Evolutionary conservation across 2,329 filamentous ascomycete genomes (phyloP), one percentile per base, ranked within the genome.

Genomic region (Colletotrichum neosansevieriae): DNA sequence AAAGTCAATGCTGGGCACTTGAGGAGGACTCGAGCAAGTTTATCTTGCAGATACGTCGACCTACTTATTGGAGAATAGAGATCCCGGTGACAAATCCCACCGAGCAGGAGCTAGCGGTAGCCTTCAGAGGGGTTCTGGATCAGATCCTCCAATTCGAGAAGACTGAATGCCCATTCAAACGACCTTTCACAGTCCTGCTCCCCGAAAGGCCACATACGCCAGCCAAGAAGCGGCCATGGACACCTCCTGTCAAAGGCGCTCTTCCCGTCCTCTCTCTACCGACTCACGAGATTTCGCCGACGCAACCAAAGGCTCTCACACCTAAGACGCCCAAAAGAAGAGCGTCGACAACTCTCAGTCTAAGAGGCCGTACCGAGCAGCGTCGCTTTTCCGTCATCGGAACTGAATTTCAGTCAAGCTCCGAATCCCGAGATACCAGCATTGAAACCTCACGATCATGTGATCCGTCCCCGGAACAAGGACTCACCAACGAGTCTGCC

Each of bases 1-100:
- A 93, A 77, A 97, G 94, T 67, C 94, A 97, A 79, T 97, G 92
- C 76, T 98, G 94, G 94, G 97, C 92, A 77, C 92, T 98, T 36
- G 93, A 97, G 77, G 92, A 93, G 65, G 87, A 90, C 63, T 91
- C 91, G 45, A 94, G 84, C 78, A 87, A 91, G 73, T 97, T 97
- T 73, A 92, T 97, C n/a, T 82, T 98, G 67, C 92, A 94, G 72
- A 93, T 97, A 71, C 86, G 94, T 21, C 88, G 91, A 50, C 91
- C 94, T 34, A 91, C 92, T 49, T 98, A 96, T 78, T 97, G 96
- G 86, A 90, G 94, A 71, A 96, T 98, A 74, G 94, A 98, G 76
- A 81, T 98, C 6, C 92, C 94, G 0, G 86, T 89, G 15, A 84
- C 84, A 40, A 87, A 87, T 0, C 81, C 86, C 2, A 88, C 91